Conservation (phyloP, 371 early-diverging fungal species). For the Mucor indicus region DNA sequence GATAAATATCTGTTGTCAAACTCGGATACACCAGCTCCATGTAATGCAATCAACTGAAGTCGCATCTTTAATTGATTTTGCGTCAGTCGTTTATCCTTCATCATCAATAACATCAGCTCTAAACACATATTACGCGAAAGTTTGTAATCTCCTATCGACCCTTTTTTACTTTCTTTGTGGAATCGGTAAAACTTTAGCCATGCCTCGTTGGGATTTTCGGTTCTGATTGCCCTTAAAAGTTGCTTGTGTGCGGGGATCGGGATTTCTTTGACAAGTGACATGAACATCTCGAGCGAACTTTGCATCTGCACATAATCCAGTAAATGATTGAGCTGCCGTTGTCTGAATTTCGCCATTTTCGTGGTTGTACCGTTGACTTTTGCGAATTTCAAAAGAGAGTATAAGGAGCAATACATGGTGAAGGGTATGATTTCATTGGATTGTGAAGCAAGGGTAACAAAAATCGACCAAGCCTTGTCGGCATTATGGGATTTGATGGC, state of each 20-base stretch:
- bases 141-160: neutral
- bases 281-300: slow-evolving; percentile 15
- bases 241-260: slow-evolving; percentile 33
- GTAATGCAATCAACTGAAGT: slow-evolving; percentile 21
- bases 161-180: slow-evolving; percentile 9
- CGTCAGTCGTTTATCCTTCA: slow-evolving; percentile 15
- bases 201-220: slow-evolving; percentile 6
- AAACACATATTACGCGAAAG: slow-evolving; percentile 25
- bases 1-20: slow-evolving; percentile 17
- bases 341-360: slow-evolving; percentile 11
- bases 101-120: slow-evolving; percentile 25
- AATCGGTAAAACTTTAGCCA: slow-evolving; percentile 26
- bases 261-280: slow-evolving; percentile 19
- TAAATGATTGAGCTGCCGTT: slow-evolving; percentile 30
- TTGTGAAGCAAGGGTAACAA: slow-evolving; percentile 25
- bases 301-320: slow-evolving; percentile 20
- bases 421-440: slow-evolving; percentile 24
- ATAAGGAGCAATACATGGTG: slow-evolving; percentile 27
- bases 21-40: slow-evolving; percentile 14
- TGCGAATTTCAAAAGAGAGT: slow-evolving; percentile 34
- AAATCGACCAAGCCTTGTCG: slow-evolving; percentile 42
- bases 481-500: slow-evolving; percentile 35
- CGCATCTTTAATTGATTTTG: slow-evolving; percentile 19
- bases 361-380: slow-evolving; percentile 14
- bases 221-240: slow-evolving; percentile 18